phyloP scores from a whole-genome alignment of 2,329 filamentous ascomycete species.

The Penicillium aurantiogriseum region DNA sequence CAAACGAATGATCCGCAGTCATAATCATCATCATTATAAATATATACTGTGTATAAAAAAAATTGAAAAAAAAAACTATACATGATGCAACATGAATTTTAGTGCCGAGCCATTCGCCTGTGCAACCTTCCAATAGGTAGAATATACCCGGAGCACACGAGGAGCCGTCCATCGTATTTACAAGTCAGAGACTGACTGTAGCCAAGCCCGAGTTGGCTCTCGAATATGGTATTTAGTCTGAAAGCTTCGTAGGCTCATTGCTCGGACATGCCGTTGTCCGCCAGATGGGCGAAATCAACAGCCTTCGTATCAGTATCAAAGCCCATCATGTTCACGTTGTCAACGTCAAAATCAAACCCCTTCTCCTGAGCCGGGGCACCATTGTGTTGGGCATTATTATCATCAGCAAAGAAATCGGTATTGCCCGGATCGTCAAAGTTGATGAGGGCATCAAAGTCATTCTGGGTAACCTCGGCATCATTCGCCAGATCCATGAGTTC shows the following conservation, averaged over 20 bases:
- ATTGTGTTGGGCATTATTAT: slow-evolving; percentile 21
- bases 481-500: slow-evolving; percentile 46
- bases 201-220: background rate
- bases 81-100: slow-evolving; percentile 2
- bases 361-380: slow-evolving; percentile 15
- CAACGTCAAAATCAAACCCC: slow-evolving; percentile 21
- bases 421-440: slow-evolving; percentile 45
- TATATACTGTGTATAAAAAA: slow-evolving; percentile 9
- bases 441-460: slow-evolving; percentile 48
- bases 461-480: slow-evolving; percentile 45
- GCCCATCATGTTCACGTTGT: slow-evolving; percentile 20
- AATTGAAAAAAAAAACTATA: slow-evolving; percentile 1
- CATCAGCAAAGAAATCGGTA: slow-evolving; percentile 35
- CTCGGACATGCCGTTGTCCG: slow-evolving; percentile 3
- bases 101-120: background rate
- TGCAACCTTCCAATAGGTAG: background rate
- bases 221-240: background rate
- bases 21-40: slow-evolving; percentile 15
- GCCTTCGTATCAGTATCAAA: slow-evolving; percentile 22
- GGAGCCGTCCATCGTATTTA: background rate
- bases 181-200: background rate
- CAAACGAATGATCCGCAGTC: slow-evolving; percentile 1
- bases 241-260: background rate
- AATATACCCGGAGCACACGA: background rate
- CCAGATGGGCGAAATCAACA: slow-evolving; percentile 20